phyloP scores from a whole-genome alignment of 306 rosid genomes.

The Prunus mira region DNA sequence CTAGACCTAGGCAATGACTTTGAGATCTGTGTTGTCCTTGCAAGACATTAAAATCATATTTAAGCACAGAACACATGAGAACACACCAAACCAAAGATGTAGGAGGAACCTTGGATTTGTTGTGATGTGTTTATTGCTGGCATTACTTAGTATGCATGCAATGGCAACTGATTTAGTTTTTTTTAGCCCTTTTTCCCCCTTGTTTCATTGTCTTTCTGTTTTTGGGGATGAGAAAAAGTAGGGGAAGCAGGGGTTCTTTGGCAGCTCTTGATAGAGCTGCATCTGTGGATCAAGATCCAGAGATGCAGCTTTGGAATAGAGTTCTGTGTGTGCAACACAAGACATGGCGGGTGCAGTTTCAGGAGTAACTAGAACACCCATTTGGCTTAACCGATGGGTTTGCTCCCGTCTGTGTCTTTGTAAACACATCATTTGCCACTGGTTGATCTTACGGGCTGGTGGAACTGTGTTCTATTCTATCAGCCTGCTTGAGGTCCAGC shows the following conservation, averaged over 20 bases:
- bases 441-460: conserved; percentile 1
- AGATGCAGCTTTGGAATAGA: conserved; percentile 1
- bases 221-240: background rate
- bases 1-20: conserved; percentile 36
- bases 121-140: conserved; percentile 30
- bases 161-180: conserved; percentile 12
- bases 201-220: background rate
- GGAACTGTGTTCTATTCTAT: background rate
- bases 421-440: background rate
- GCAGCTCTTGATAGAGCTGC: conserved; percentile 1
- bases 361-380: conserved; percentile 4
- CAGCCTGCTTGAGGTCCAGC: background rate
- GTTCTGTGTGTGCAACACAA: background rate
- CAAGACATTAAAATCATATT: conserved; percentile 28
- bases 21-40: conserved; percentile 40
- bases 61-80: conserved; percentile 29
- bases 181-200: background rate
- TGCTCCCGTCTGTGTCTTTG: background rate
- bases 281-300: background rate
- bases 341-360: background rate
- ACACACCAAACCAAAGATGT: conserved; percentile 27
- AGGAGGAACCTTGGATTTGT: conserved; percentile 37
- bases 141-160: conserved; percentile 24
- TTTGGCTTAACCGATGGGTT: conserved; percentile 1
- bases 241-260: background rate